These are phyloP conservation scores for Picochlorum sp. DNA, from an alignment of 139 green algal genomes.

Conservation along the genomic window DNA sequence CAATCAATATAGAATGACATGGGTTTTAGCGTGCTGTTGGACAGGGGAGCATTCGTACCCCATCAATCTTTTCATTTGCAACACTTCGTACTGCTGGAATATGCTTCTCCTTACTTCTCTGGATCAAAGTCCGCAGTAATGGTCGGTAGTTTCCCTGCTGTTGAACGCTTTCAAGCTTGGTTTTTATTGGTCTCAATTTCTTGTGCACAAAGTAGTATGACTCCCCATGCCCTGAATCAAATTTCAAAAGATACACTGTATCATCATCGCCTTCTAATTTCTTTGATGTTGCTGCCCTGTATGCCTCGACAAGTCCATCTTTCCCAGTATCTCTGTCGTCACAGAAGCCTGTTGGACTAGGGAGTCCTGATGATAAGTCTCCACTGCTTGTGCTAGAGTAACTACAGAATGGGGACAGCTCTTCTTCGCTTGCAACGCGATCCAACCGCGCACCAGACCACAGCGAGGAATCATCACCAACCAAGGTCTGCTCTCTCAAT, in stretches of 20 bases:
- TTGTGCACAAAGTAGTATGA: slow-evolving; percentile 29
- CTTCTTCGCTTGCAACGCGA: no score
- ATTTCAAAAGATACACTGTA: slow-evolving; percentile 4
- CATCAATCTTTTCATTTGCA: not conserved
- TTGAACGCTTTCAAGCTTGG: slow-evolving; percentile 6
- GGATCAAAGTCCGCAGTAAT: not conserved
- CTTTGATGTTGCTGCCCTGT: not conserved
- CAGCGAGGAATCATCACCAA: no score
- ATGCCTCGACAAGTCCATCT: not conserved
- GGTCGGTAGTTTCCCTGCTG: not conserved
- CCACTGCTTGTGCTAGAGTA: slow-evolving; percentile 10
- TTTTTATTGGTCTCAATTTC: slow-evolving; percentile 27
- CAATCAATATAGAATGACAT: not conserved
- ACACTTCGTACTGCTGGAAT: not conserved
- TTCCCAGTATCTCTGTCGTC: not conserved
- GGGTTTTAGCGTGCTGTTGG: not conserved
- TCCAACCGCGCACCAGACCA: no score
- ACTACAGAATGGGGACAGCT: slow-evolving; percentile 3
- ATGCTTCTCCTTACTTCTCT: not conserved
- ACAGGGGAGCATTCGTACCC: not conserved
- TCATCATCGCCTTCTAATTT: not conserved
- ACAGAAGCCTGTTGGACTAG: slow-evolving; percentile 9
- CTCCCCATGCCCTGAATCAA: slow-evolving; percentile 13
- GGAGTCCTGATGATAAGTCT: slow-evolving; percentile 3
- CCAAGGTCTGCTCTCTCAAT: no score